Evolutionary conservation across 805 yeast species (phyloP), one percentile per base, ranked within the genome.

Genomic region (Metschnikowia anglica): DNA sequence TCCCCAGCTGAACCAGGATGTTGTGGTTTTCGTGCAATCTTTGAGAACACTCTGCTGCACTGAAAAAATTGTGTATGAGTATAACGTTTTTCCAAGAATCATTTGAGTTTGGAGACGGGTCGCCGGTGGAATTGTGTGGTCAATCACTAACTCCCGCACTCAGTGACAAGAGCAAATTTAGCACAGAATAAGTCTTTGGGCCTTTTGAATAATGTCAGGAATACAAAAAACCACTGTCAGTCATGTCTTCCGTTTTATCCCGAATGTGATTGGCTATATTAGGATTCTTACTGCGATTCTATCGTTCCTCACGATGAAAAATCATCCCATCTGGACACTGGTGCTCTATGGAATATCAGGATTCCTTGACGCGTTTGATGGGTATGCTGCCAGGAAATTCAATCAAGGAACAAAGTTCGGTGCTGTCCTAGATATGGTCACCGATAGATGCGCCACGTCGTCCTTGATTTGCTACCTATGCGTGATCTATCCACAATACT

Each of bases 351-450:
- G 95, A 12, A 72, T 88, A 15, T 88, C 97, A 10, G 95, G 99
- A 55, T 72, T 93, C 43, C 72, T 93, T 49, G 99, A 93, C 65
- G 99, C 99, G 0, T 79, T 89, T 44, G 99, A 93, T 62, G 99
- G 99, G 3, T 81, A 84, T 42, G 95, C 96, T 44, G 99, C 99
- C 4, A 77, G 99, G 50, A 77, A 76, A 56, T 88, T 74, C 62
- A 80, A 86, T 61, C 99, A 93, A 64, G 84, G 96, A 12, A 87
- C 97, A 24, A 77, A 80, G 53, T 88, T 88, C 53, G 99, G 99
- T 27, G 98, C 99, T 15, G 96, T 95, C 16, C 76, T 93, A 55
- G 99, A 93, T 65, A 93, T 93, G 99, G 97, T 93, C 24, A 91
- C 99, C 15, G 99, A 93, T 63, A 77, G 99, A 60, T 93, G 97